Conservation (phyloP, 179 eudicot species). For the Patellifolia procumbens region DNA sequence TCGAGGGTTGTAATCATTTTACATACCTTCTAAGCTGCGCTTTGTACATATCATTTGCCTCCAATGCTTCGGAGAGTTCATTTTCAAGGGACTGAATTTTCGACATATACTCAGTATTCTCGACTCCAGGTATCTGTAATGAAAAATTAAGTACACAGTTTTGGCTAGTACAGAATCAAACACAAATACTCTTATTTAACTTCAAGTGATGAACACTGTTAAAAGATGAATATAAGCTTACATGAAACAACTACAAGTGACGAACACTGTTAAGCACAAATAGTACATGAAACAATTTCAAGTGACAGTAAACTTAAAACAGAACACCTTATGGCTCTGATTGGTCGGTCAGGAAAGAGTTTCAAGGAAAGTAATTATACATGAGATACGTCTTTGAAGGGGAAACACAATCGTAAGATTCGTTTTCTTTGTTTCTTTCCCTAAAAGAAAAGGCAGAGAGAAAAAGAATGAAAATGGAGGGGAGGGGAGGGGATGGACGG, state of each 20-base stretch:
- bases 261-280: no score
- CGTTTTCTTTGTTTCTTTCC: no score
- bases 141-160: neutral
- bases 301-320: neutral
- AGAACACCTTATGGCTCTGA: no score
- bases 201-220: neutral
- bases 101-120: constrained; percentile 33
- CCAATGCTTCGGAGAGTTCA: constrained; percentile 65
- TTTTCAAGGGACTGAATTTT: constrained; percentile 58
- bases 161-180: neutral
- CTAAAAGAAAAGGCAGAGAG: no score
- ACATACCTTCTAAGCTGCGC: constrained; percentile 64
- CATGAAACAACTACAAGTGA: no score
- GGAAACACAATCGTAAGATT: no score
- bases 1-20: neutral
- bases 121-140: constrained; percentile 39
- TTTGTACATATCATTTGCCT: constrained; percentile 69
- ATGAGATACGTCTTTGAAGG: no score
- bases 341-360: no score
- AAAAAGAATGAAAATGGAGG: no score
- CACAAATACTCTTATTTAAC: neutral
- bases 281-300: no score
- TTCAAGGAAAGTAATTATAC: no score
- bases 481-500: no score
- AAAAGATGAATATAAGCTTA: neutral